A percentile compares a stretch with the other conserved stretches of the same genome.
Conservation (phyloP, 192 early-diverging fungal species). For the Podila epicladia region DNA sequence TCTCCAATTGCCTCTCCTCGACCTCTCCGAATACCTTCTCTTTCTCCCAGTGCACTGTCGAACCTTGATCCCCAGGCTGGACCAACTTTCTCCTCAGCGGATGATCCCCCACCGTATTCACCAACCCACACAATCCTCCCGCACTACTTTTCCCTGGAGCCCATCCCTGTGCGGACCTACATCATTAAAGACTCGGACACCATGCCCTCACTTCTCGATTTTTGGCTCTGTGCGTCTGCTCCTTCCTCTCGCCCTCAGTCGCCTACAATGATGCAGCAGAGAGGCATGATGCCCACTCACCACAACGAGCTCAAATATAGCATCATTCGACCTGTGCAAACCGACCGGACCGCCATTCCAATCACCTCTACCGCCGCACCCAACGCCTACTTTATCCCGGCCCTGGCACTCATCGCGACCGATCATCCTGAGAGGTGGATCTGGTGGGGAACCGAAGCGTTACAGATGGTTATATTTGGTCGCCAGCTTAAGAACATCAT, state of each 20-base stretch:
- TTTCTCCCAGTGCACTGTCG: slow-evolving; percentile 3
- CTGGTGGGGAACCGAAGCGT: slow-evolving; percentile 44
- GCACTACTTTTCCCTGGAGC: slow-evolving; percentile 41
- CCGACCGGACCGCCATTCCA: slow-evolving; percentile 31
- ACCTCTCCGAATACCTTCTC: neutral
- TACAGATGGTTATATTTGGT: slow-evolving; percentile 47
- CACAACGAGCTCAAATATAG: slow-evolving; percentile 32
- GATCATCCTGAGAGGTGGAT: slow-evolving; percentile 38
- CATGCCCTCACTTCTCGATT: slow-evolving; percentile 30
- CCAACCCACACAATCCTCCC: slow-evolving; percentile 44
- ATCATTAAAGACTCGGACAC: slow-evolving; percentile 28
- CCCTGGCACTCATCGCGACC: slow-evolving; percentile 21
- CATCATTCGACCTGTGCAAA: slow-evolving; percentile 35
- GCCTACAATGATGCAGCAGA: slow-evolving; percentile 12
- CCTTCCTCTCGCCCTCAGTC: slow-evolving; percentile 20
- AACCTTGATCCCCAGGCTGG: neutral
- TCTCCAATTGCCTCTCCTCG: neutral
- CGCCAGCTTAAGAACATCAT: slow-evolving; percentile 39
- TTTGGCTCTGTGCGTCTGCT: slow-evolving; percentile 23
- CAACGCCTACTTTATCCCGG: slow-evolving; percentile 32
- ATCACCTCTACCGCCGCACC: slow-evolving; percentile 2
- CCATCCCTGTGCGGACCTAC: slow-evolving; percentile 33
- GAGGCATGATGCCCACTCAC: slow-evolving; percentile 7
- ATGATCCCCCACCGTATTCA: slow-evolving; percentile 43
- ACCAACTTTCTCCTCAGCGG: slow-evolving; percentile 9